Conservation (phyloP, 192 early-diverging fungal species). For the Kappamyces sp. region DNA sequence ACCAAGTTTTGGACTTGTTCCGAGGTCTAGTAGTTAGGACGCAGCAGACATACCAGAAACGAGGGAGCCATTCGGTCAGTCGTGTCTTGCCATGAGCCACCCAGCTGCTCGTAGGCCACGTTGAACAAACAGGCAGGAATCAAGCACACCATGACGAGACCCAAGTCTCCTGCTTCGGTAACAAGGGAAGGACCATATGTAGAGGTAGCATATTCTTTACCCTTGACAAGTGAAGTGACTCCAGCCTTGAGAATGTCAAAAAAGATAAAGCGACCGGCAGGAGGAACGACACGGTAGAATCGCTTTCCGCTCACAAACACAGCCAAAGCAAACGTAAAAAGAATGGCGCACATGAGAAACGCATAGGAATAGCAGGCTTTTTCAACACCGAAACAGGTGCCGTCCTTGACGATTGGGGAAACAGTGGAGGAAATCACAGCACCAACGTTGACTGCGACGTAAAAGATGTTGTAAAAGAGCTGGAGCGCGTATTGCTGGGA, state of each 20-base stretch:
- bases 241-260: constrained; percentile 34
- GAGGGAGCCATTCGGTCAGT: constrained; percentile 27
- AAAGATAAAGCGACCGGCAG: constrained; percentile 51
- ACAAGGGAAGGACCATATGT: constrained; percentile 17
- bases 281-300: constrained; percentile 59
- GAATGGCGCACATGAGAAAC: constrained; percentile 35
- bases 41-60: not conserved
- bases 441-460: constrained; percentile 54
- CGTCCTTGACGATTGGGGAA: constrained; percentile 33
- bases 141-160: constrained; percentile 26
- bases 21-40: constrained; percentile 18
- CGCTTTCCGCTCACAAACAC: constrained; percentile 46
- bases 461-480: constrained; percentile 48
- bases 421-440: constrained; percentile 42
- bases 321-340: constrained; percentile 35
- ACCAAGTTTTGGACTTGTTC: constrained; percentile 27
- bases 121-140: constrained; percentile 33
- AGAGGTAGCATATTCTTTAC: not conserved
- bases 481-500: constrained; percentile 41
- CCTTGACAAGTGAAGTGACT: constrained; percentile 8
- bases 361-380: constrained; percentile 42
- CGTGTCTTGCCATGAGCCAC: constrained; percentile 27
- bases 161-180: constrained; percentile 29
- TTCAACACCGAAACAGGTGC: constrained; percentile 25
- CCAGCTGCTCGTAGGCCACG: constrained; percentile 37